Evolutionary conservation across 2,329 filamentous ascomycete genomes (phyloP), one percentile per base, ranked within the genome.

Genomic region (Metarhizium humberi): DNA sequence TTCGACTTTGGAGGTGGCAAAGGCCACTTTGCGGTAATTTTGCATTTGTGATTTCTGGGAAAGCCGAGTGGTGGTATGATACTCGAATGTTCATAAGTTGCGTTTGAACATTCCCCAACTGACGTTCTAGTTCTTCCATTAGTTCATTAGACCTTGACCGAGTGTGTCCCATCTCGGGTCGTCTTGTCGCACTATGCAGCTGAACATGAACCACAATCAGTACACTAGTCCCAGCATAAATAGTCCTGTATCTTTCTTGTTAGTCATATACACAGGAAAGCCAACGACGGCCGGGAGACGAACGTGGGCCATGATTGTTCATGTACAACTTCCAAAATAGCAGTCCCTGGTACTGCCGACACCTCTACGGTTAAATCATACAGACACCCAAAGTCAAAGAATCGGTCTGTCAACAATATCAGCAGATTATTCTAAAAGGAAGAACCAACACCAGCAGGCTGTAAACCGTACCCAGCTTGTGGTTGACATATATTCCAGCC

Each of bases 71-170:
- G 2, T 71, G 71, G 61, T 85, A 86, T 6, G 69, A 75, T 7
- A 85, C 60, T 20, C 71, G 70, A 16, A 85, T 70, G 3, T 73
- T 73, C 51, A 85, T 66, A 59, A 81, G 85, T 38, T 76, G 72
- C 16, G 72, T 72, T 20, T 66, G 66, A 3, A 70, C 70, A 53
- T 73, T 71, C 34, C 81, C 80, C 3, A 86, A 74, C 55, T 83
- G 75, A 34, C 71, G 68, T 61, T 85, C 80, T 11, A 86, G 70
- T 55, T 84, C 79, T 29, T 79, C 74, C 16, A 86, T 81, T 36
- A 85, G 68, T 45, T 79, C 73, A 13, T 84, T 79, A 0, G 81
- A 77, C 43, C 70, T 74, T 50, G 74, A 70, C 36, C 69, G 68
- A 8, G 62, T 36, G 53, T 73, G 67, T 8, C 56, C 53, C 16